These are phyloP conservation scores for Cutaneotrichosporon dermatis DNA, from an alignment of 1,284 basidiomycete genomes.

Conservation along the genomic window DNA sequence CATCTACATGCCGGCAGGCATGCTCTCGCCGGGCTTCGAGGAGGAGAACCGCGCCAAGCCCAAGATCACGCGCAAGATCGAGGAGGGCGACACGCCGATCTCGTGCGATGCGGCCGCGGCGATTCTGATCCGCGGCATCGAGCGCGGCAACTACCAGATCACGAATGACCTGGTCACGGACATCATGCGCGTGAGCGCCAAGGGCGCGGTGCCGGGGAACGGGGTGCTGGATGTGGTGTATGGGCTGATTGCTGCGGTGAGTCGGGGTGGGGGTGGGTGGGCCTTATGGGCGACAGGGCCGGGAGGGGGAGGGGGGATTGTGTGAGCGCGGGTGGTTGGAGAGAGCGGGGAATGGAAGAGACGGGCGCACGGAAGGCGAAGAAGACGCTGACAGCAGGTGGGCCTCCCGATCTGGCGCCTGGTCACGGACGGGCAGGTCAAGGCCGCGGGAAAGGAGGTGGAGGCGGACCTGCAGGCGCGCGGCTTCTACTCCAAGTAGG, in stretches of 20 bases:
- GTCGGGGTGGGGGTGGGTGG: not conserved
- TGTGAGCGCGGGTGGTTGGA: too few species aligned
- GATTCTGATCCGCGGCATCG: constrained; percentile 65
- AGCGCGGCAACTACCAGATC: constrained; percentile 70
- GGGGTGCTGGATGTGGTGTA: constrained; percentile 58
- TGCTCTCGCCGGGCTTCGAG: constrained; percentile 73
- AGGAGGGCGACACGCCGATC: constrained; percentile 67
- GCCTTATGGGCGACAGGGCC: too few species aligned
- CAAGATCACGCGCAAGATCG: constrained; percentile 70
- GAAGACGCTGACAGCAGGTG: constrained; percentile 22
- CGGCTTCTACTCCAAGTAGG: constrained; percentile 14
- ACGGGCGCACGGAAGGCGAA: too few species aligned
- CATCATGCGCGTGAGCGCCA: constrained; percentile 64
- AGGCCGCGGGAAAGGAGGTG: constrained; percentile 17
- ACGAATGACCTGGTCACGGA: constrained; percentile 65
- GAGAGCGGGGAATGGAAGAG: too few species aligned
- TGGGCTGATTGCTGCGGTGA: constrained; percentile 38
- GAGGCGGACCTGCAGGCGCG: constrained; percentile 25
- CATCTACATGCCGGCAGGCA: constrained; percentile 81
- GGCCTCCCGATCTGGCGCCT: constrained; percentile 49
- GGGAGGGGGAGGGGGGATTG: too few species aligned
- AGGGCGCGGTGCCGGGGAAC: constrained; percentile 64
- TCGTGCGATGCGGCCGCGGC: constrained; percentile 65
- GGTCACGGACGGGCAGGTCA: constrained; percentile 33
- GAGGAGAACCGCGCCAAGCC: constrained; percentile 81